Evolutionary conservation across 495 filamentous ascomycete genomes (phyloP).

Genomic region (Aspergillus cavernicola): DNA sequence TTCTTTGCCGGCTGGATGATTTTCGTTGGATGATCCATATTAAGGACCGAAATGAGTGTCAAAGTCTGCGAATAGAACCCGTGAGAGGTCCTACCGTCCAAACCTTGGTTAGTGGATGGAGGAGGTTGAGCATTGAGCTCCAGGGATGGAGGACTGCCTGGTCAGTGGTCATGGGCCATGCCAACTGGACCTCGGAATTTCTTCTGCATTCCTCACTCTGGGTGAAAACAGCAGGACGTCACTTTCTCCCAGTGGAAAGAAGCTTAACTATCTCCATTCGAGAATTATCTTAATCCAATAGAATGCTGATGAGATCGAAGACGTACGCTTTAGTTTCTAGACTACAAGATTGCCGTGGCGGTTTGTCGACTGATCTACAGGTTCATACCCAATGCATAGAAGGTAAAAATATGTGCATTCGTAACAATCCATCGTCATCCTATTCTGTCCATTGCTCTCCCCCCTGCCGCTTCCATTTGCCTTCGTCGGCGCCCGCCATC

Average conservation of each 20-base stretch:
- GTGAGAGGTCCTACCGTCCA: not conserved
- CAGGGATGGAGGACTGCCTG: not conserved
- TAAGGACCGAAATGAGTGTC: conserved; percentile 1
- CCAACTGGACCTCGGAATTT: too few relatives aligned
- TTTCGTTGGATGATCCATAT: not conserved
- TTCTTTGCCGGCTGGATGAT: not conserved
- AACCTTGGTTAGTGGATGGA: too few relatives aligned
- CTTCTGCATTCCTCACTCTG: not conserved
- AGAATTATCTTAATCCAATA: too few relatives aligned
- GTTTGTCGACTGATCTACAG: not conserved
- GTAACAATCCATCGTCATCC: not conserved
- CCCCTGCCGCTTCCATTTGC: not conserved
- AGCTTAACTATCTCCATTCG: too few relatives aligned
- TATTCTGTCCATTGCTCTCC: not conserved
- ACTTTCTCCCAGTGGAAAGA: not conserved
- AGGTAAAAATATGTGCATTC: conserved; percentile 12
- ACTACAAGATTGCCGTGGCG: too few relatives aligned
- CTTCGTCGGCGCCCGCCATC: not conserved
- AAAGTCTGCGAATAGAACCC: not conserved
- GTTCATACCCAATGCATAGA: not conserved
- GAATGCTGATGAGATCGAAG: too few relatives aligned
- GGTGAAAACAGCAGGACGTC: not conserved
- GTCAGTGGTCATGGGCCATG: not conserved
- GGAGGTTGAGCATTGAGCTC: not conserved
- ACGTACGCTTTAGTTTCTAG: too few relatives aligned